Evolutionary conservation across 257 asterid genomes (phyloP), one percentile per base, ranked within the genome.

Genomic region (Solanum virginianum): DNA sequence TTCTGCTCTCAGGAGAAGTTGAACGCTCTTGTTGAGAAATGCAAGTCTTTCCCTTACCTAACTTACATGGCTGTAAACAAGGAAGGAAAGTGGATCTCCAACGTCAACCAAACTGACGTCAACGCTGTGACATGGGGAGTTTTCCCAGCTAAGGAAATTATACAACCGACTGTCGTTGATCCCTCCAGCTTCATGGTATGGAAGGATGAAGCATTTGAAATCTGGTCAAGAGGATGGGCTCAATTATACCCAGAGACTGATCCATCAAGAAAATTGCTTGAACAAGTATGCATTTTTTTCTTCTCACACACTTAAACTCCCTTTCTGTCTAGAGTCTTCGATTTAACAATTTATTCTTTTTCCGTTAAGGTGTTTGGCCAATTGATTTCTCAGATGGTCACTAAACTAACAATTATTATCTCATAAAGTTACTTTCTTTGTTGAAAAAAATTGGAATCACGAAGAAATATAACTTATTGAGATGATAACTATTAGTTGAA

Each of bases 111-210:
- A 18, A 91, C 91, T 8, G 94, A 90, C 7, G 93, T 94, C 74
- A 96, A 96, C 45, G 98, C 99, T 0, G 98, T 94, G 81, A 96
- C 99, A n/a, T 96, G 99, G 98, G 99, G 98, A 70, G 98, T 91
- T 66, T 96, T 96, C 90, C 98, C 99, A 39, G 99, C 95, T 20
- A 94, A 93, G 91, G 99, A 96, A 92, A 92, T 96, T 62, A 86
- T 93, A 53, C 99, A 96, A 82, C 99, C 99, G 10, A 94, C 98
- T 10, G 94, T 96, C 7, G 99, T 94, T 18, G 99, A 96, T 87
- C 95, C 98, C 6, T 85, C 94, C 81, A 94, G 99, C 90, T 96
- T 96, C 79, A 18, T 88, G n/a, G 91, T 96, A 45, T 96, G 98
- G 98, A 96, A 94, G 93, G 99, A 96, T 29, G 99, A 96, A 87